phyloP scores from a whole-genome alignment of 306 rosid genomes.

The Dalbergia cochinchinensis region DNA sequence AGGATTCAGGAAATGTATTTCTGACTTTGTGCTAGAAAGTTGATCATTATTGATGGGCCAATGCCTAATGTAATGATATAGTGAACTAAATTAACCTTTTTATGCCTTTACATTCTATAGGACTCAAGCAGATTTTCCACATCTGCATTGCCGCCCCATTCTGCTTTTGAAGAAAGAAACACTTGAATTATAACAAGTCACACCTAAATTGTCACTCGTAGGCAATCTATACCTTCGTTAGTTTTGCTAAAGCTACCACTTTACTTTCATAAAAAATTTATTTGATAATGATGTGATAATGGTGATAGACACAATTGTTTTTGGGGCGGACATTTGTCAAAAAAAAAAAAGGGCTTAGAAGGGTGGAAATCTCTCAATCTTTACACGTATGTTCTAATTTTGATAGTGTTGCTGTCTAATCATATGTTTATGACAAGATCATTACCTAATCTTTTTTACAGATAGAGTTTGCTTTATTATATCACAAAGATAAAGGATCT shows the following conservation, averaged over 20 bases:
- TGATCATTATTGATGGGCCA: conserved; percentile 23
- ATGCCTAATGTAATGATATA: conserved; percentile 22
- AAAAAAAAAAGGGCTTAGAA: neutral
- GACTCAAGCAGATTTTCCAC: neutral
- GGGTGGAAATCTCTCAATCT: neutral
- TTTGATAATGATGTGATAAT: neutral
- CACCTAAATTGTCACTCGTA: neutral
- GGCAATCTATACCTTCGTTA: neutral
- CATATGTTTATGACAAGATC: conserved; percentile 9
- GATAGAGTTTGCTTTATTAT: conserved; percentile 1
- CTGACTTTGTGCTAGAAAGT: conserved; percentile 19
- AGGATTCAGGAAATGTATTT: conserved; percentile 20
- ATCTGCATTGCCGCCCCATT: conserved; percentile 1
- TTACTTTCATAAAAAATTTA: neutral
- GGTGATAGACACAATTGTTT: neutral
- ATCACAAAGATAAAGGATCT: conserved; percentile 19
- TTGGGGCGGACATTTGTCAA: neutral
- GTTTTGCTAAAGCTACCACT: conserved; percentile 18
- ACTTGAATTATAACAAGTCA: neutral
- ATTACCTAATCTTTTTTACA: conserved; percentile 8
- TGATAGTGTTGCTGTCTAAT: neutral
- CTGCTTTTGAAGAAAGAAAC: conserved; percentile 20
- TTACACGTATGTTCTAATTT: neutral
- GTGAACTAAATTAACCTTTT: conserved; percentile 8
- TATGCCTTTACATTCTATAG: conserved; percentile 21